These are phyloP conservation scores for Pyrus betulifolia DNA, from an alignment of 306 rosid genomes.

Conservation along the genomic window DNA sequence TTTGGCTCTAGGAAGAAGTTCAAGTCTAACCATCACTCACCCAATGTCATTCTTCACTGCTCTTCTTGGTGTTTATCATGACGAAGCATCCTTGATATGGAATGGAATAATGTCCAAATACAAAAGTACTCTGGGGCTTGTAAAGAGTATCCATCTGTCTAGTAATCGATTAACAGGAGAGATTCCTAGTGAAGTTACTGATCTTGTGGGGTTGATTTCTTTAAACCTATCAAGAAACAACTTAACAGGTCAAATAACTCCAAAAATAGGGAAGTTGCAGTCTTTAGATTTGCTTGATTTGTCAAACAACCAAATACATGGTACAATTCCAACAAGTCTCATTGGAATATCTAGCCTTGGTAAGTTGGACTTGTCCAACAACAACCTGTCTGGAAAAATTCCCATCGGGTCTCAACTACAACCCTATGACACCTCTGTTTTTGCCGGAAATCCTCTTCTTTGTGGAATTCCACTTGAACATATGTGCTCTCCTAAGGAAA, in stretches of 20 bases:
- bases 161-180: not conserved
- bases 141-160: not conserved
- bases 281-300: not conserved
- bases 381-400: conserved; percentile 16
- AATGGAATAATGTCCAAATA: accelerated
- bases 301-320: conserved; percentile 18
- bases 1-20: not conserved
- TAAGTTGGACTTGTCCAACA: not conserved
- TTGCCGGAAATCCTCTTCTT: not conserved
- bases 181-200: not conserved
- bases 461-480: not conserved
- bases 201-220: not conserved
- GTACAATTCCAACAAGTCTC: conserved; percentile 15
- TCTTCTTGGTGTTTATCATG: not conserved
- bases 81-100: not conserved
- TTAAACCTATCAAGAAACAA: conserved; percentile 8
- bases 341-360: accelerated
- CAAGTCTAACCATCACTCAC: not conserved
- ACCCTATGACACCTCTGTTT: not conserved
- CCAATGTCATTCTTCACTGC: too few species aligned
- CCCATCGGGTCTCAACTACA: not conserved
- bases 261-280: not conserved
- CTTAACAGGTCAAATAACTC: conserved; percentile 19
- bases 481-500: not conserved
- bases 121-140: not conserved